A percentile compares a stretch with the other conserved stretches of the same genome.
Evolutionary conservation across 179 eudicot genomes (phyloP).

Genomic region (Drosera spatulata): DNA sequence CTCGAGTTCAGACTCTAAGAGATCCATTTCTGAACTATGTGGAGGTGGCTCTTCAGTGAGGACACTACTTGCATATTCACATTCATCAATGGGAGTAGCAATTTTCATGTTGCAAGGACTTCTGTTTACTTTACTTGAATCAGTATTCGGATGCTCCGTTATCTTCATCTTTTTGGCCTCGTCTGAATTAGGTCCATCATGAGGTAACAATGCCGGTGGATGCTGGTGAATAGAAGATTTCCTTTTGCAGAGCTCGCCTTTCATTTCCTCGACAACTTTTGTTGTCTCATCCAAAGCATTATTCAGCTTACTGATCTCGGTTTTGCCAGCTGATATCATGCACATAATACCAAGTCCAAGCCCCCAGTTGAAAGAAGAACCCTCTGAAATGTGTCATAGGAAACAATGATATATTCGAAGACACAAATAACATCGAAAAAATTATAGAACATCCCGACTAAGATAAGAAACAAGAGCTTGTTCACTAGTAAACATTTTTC

Average conservation of each 20-base stretch:
- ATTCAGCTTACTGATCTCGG: conserved; percentile 47
- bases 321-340: conserved; percentile 73
- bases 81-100: conserved; percentile 18
- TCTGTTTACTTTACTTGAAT: conserved; percentile 3
- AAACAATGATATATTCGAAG: too few species aligned
- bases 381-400: conserved; percentile 15
- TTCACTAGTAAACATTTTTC: too few species aligned
- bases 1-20: conserved; percentile 58
- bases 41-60: conserved; percentile 37
- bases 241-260: conserved; percentile 40
- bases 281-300: conserved; percentile 46
- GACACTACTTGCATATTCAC: conserved; percentile 41
- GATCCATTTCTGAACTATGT: conserved; percentile 45
- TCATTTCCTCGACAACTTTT: conserved; percentile 47
- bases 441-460: too few species aligned
- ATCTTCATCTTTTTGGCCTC: conserved; percentile 2
- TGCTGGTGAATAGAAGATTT: conserved; percentile 17
- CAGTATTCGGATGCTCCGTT: conserved; percentile 1
- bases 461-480: too few species aligned
- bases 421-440: too few species aligned
- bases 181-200: conserved; percentile 1
- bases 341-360: conserved; percentile 60
- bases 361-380: conserved; percentile 41
- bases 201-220: conserved; percentile 10
- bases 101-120: conserved; percentile 9